These are phyloP conservation scores for Tuber calosporum DNA, from an alignment of 495 filamentous ascomycete genomes.

Conservation along the genomic window DNA sequence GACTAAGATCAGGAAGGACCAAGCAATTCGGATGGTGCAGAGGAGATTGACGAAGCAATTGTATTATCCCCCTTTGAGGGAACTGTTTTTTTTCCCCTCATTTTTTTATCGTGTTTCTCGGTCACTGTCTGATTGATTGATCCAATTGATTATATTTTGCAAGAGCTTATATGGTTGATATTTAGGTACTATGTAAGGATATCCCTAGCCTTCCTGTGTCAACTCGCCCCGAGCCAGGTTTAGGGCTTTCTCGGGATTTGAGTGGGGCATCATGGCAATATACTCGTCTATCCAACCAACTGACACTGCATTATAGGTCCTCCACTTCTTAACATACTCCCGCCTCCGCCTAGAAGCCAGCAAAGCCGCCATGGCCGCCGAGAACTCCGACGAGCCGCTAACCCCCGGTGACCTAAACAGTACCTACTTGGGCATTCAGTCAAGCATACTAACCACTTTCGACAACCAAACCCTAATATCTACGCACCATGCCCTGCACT, in stretches of 20 bases:
- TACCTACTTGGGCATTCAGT: slow-evolving; percentile 34
- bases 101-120: background rate
- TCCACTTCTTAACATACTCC: slow-evolving; percentile 39
- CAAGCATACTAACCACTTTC: slow-evolving; percentile 28
- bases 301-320: slow-evolving; percentile 19
- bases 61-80: slow-evolving; percentile 16
- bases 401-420: slow-evolving; percentile 24
- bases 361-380: slow-evolving; percentile 31
- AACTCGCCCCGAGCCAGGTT: background rate
- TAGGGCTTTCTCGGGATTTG: background rate
- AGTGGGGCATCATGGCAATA: background rate
- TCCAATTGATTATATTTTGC: too few species aligned
- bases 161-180: slow-evolving; percentile 18
- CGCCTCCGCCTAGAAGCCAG: slow-evolving; percentile 37
- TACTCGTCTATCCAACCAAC: slow-evolving; percentile 13
- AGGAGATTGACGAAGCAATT: slow-evolving; percentile 34
- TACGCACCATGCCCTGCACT: slow-evolving; percentile 41
- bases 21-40: slow-evolving; percentile 35
- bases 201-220: background rate
- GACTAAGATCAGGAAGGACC: slow-evolving; percentile 28
- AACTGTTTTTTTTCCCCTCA: background rate
- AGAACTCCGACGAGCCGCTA: slow-evolving; percentile 36
- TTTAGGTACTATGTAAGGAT: slow-evolving; percentile 35
- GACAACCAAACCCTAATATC: slow-evolving; percentile 32
- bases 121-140: background rate